Evolutionary conservation across 208 protist genomes (phyloP).

Genomic region (Trypanosoma cruzi): DNA sequence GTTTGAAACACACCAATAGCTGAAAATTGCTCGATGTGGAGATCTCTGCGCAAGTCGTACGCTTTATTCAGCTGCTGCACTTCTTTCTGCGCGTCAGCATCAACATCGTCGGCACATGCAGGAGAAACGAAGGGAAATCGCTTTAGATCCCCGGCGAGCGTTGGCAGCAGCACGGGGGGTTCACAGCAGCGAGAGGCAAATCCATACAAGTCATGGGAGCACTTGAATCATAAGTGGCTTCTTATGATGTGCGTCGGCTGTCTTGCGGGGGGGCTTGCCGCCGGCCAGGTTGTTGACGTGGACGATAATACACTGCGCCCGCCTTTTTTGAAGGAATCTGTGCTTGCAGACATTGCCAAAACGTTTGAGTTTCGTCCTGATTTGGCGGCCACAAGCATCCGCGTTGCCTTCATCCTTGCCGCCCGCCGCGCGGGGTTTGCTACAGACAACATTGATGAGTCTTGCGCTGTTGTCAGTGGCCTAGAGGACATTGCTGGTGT

Average conservation of each 20-base stretch:
- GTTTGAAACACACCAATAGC: not conserved
- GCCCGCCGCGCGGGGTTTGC: slow-evolving; percentile 72
- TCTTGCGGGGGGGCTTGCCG: slow-evolving; percentile 64
- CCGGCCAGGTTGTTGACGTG: slow-evolving; percentile 69
- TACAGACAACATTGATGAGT: slow-evolving; percentile 70
- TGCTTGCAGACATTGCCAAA: slow-evolving; percentile 55
- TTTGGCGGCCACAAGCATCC: slow-evolving; percentile 73
- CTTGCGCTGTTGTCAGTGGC: slow-evolving; percentile 69
- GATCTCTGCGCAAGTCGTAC: not conserved
- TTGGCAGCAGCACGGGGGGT: slow-evolving; percentile 40
- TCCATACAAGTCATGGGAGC: slow-evolving; percentile 89
- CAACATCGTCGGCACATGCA: not conserved
- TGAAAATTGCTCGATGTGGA: slow-evolving; percentile 12
- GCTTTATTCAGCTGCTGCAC: not conserved
- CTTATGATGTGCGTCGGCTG: slow-evolving; percentile 82
- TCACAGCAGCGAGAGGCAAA: slow-evolving; percentile 53
- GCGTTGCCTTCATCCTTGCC: slow-evolving; percentile 81
- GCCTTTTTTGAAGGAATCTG: slow-evolving; percentile 53
- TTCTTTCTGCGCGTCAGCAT: slow-evolving; percentile 7
- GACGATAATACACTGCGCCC: slow-evolving; percentile 78
- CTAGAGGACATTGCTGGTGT: slow-evolving; percentile 76
- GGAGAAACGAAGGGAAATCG: not conserved
- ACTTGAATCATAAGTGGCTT: slow-evolving; percentile 85
- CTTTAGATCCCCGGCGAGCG: slow-evolving; percentile 55
- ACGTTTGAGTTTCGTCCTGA: slow-evolving; percentile 85